A percentile compares a stretch with the other conserved stretches of the same genome.
phyloP scores from a whole-genome alignment of 331 rosid species.

The Cydonia oblonga region DNA sequence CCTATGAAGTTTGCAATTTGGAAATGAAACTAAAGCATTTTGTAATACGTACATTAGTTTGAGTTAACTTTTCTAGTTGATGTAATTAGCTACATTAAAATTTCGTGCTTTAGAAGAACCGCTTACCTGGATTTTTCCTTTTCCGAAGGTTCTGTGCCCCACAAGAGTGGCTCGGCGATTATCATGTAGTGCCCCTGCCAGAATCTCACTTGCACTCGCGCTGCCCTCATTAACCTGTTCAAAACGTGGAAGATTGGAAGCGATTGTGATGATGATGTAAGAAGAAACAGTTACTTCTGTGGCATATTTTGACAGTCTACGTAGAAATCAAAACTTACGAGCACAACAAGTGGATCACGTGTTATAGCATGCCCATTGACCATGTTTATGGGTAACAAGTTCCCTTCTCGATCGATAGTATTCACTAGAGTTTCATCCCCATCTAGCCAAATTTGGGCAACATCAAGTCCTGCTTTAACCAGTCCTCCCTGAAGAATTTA shows the following conservation, averaged over 20 bases:
- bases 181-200: slow-evolving; percentile 95
- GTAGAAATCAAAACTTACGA: slow-evolving; percentile 40
- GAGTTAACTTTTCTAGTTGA: background rate
- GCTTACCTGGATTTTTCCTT: slow-evolving; percentile 93
- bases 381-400: slow-evolving; percentile 71
- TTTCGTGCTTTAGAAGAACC: background rate
- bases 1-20: background rate
- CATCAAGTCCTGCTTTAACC: slow-evolving; percentile 85
- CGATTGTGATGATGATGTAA: background rate
- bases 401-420: slow-evolving; percentile 73
- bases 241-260: background rate
- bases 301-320: background rate
- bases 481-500: slow-evolving; percentile 72
- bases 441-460: slow-evolving; percentile 93
- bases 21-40: background rate
- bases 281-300: background rate
- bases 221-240: slow-evolving; percentile 94
- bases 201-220: slow-evolving; percentile 95
- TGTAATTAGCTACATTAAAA: background rate
- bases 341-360: slow-evolving; percentile 85
- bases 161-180: slow-evolving; percentile 90
- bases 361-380: slow-evolving; percentile 85
- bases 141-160: slow-evolving; percentile 87
- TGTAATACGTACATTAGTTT: background rate
- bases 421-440: slow-evolving; percentile 95